Conservation (phyloP, 2,329 filamentous ascomycete species). For the Aspergillus ochraceoroseus region DNA sequence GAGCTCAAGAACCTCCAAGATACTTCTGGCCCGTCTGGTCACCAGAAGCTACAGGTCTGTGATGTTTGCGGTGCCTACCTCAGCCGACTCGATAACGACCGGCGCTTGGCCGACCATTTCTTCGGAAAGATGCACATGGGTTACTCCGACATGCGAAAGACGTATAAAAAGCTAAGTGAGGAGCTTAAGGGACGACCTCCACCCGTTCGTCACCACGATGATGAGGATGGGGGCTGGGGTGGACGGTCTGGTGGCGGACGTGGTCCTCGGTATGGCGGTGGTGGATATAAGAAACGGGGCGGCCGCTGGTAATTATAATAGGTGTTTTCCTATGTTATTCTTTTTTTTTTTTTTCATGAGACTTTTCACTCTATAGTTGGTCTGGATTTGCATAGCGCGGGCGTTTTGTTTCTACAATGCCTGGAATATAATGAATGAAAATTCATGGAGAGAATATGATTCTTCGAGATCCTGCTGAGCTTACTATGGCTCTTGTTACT, state of each 20-base stretch:
- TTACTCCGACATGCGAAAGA: conserved; percentile 97
- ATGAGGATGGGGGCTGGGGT: conserved; percentile 47
- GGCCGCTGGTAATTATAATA: conserved; percentile 37
- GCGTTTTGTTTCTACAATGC: conserved; percentile 32
- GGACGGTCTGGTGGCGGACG: conserved; percentile 41
- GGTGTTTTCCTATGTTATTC: conserved; percentile 2
- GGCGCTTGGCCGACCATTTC: conserved; percentile 91
- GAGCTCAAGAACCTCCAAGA: conserved; percentile 88
- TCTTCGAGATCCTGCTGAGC: conserved; percentile 7
- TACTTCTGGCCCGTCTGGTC: conserved; percentile 84
- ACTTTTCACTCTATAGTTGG: conserved; percentile 13
- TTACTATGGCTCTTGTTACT: too few species aligned
- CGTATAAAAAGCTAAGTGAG: conserved; percentile 77
- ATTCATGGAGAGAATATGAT: conserved; percentile 21
- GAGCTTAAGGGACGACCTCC: conserved; percentile 71
- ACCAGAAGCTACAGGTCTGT: conserved; percentile 97
- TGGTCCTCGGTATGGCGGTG: conserved; percentile 40
- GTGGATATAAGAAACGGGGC: conserved; percentile 45
- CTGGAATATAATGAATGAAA: conserved; percentile 25
- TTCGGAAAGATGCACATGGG: conserved; percentile 99
- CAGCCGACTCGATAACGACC: conserved; percentile 86
- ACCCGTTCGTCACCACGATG: conserved; percentile 54
- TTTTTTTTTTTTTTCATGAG: conserved; percentile 11
- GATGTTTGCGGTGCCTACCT: conserved; percentile 97
- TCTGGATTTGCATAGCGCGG: conserved; percentile 41